phyloP scores from a whole-genome alignment of 2,329 filamentous ascomycete genomes.

The Lasiodiplodia gonubiensis region DNA sequence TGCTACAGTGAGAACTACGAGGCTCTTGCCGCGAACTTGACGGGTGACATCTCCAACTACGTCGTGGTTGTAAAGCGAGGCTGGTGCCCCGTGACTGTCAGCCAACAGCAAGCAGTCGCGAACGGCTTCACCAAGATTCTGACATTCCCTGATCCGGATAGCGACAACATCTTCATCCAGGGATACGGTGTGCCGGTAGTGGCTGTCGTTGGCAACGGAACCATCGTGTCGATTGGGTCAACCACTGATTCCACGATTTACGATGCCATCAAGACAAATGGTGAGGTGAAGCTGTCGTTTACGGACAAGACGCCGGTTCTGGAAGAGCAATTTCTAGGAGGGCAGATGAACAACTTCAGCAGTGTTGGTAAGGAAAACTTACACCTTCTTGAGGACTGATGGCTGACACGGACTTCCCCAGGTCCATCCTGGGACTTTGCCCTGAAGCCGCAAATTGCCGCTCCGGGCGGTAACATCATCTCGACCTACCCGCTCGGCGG shows the following conservation, averaged over 20 bases:
- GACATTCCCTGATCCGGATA: slow-evolving; percentile 6
- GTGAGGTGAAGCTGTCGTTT: neutral
- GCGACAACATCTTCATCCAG: slow-evolving; percentile 3
- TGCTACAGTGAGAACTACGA: neutral
- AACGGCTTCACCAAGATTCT: slow-evolving; percentile 11
- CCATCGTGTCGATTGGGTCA: neutral
- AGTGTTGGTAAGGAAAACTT: neutral
- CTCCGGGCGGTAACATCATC: slow-evolving; percentile 63
- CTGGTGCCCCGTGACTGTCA: neutral
- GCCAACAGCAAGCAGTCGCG: neutral
- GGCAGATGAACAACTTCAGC: slow-evolving; percentile 8
- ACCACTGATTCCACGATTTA: neutral
- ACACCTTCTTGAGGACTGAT: neutral
- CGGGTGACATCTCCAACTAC: slow-evolving; percentile 4
- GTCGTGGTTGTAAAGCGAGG: neutral
- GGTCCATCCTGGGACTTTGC: slow-evolving; percentile 66
- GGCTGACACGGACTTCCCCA: slow-evolving; percentile 34
- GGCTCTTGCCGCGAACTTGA: neutral
- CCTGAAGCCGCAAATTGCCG: slow-evolving; percentile 62
- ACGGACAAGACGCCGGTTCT: neutral
- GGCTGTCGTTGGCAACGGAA: neutral
- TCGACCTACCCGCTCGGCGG: slow-evolving; percentile 59
- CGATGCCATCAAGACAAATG: neutral
- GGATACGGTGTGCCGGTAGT: neutral
- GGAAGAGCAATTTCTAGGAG: slow-evolving; percentile 10